Evolutionary conservation across 768 basidiomycete species (phyloP).

Genomic region (Boletus coccyginus): DNA sequence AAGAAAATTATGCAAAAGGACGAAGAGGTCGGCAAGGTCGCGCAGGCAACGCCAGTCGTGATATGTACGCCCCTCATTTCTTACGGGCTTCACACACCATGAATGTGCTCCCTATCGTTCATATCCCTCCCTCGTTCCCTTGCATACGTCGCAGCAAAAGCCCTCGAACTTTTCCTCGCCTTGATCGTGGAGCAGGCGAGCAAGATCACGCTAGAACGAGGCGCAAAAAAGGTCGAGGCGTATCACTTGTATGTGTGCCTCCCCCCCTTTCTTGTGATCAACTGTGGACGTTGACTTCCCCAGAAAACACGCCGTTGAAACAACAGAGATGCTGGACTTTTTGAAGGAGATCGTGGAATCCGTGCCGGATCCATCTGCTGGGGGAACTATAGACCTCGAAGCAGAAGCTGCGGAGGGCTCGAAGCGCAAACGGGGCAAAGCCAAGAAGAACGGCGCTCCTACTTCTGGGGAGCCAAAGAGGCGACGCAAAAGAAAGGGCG

Average conservation of each 20-base stretch:
- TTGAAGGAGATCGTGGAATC: slow-evolving; percentile 86
- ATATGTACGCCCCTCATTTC: slow-evolving; percentile 70
- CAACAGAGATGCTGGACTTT: slow-evolving; percentile 89
- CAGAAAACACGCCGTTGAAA: slow-evolving; percentile 92
- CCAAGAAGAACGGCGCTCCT: slow-evolving; percentile 44
- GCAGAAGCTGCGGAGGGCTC: slow-evolving; percentile 50
- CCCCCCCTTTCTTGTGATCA: background rate
- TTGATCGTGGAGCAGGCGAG: slow-evolving; percentile 79
- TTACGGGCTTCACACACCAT: slow-evolving; percentile 13
- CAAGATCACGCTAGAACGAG: slow-evolving; percentile 74
- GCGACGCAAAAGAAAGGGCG: slow-evolving; percentile 48
- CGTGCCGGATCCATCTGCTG: slow-evolving; percentile 84
- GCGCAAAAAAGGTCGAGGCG: slow-evolving; percentile 85
- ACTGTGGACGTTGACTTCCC: background rate
- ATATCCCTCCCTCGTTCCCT: background rate
- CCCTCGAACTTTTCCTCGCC: slow-evolving; percentile 87
- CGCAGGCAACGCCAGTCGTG: slow-evolving; percentile 92
- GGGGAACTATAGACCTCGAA: slow-evolving; percentile 74
- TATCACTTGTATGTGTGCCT: slow-evolving; percentile 82
- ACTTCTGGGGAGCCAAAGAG: slow-evolving; percentile 40
- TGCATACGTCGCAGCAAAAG: slow-evolving; percentile 68
- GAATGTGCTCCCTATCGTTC: background rate
- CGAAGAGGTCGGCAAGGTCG: slow-evolving; percentile 98
- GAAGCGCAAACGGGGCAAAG: slow-evolving; percentile 59
- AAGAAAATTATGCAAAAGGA: slow-evolving; percentile 99